Conservation (phyloP, 2,329 filamentous ascomycete genomes). For the Aspergillus melleus region DNA sequence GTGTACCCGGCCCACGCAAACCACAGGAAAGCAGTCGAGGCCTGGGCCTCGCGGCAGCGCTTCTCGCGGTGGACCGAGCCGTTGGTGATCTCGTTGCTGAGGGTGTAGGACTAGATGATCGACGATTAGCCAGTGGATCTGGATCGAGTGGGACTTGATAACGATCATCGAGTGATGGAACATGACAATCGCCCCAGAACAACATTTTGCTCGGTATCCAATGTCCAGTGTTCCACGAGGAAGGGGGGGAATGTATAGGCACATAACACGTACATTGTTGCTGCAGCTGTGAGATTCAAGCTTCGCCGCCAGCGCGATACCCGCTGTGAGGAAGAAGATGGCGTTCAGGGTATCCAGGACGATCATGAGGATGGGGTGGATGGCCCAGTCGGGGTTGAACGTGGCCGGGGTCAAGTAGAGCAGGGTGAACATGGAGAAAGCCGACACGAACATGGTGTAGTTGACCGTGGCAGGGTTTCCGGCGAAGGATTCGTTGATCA, state of each 20-base stretch:
- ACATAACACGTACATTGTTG: slow-evolving; percentile 41
- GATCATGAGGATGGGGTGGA: slow-evolving; percentile 46
- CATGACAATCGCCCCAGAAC: neutral
- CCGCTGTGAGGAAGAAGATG: slow-evolving; percentile 50
- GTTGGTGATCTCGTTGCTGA: slow-evolving; percentile 48
- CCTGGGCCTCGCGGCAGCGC: slow-evolving; percentile 54
- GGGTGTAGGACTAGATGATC: slow-evolving; percentile 37
- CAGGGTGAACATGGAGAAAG: slow-evolving; percentile 50
- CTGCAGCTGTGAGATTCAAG: slow-evolving; percentile 47
- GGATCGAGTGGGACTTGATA: slow-evolving; percentile 5
- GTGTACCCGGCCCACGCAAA: slow-evolving; percentile 49
- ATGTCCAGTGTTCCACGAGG: too few relatives aligned
- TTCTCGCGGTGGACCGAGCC: slow-evolving; percentile 37
- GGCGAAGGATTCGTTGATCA: slow-evolving; percentile 54
- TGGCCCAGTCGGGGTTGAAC: slow-evolving; percentile 39
- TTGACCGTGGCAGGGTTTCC: slow-evolving; percentile 61
- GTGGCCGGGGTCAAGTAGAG: slow-evolving; percentile 50
- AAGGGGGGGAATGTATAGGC: too few relatives aligned
- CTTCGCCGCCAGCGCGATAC: slow-evolving; percentile 50
- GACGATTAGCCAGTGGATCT: slow-evolving; percentile 13
- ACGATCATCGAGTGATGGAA: neutral
- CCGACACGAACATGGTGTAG: slow-evolving; percentile 51
- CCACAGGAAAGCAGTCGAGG: slow-evolving; percentile 53
- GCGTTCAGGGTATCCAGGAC: slow-evolving; percentile 48
- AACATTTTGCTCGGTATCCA: neutral